phyloP scores from a whole-genome alignment of 257 asterid genomes.

The Petrea volubilis region DNA sequence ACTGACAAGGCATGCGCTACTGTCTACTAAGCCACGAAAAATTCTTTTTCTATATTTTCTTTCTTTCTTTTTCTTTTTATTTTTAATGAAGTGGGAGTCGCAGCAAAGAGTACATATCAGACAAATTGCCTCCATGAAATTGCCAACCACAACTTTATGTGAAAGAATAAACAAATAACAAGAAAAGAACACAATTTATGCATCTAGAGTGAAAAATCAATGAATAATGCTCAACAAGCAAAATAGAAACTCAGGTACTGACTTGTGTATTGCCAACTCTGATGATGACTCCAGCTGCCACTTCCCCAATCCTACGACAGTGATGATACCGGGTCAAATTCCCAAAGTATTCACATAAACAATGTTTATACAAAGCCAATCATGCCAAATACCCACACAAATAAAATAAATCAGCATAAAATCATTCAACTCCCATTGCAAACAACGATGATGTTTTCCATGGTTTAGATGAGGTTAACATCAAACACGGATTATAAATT shows the following conservation, averaged over 20 bases:
- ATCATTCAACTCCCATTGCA: background rate
- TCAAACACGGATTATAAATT: background rate
- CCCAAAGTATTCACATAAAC: background rate
- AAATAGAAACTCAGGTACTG: slow-evolving; percentile 32
- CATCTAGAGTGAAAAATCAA: slow-evolving; percentile 10
- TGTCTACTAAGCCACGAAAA: background rate
- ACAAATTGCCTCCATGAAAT: background rate
- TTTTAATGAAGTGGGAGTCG: background rate
- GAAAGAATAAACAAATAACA: slow-evolving; percentile 10
- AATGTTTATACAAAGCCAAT: slow-evolving; percentile 8
- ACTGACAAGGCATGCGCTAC: background rate
- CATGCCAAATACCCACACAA: background rate
- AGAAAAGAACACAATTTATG: background rate
- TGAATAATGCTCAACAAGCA: slow-evolving; percentile 6
- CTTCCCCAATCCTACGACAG: slow-evolving; percentile 70
- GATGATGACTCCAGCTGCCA: slow-evolving; percentile 81
- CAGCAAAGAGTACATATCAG: background rate
- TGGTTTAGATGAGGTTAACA: slow-evolving; percentile 3
- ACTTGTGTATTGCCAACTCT: slow-evolving; percentile 81
- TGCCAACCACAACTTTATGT: background rate
- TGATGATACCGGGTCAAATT: slow-evolving; percentile 18
- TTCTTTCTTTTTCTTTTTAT: background rate
- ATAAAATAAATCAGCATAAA: background rate
- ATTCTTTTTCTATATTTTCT: background rate
- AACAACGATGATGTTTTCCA: background rate